Conservation (phyloP, 345 rosid genomes). For the Acer campestre region DNA sequence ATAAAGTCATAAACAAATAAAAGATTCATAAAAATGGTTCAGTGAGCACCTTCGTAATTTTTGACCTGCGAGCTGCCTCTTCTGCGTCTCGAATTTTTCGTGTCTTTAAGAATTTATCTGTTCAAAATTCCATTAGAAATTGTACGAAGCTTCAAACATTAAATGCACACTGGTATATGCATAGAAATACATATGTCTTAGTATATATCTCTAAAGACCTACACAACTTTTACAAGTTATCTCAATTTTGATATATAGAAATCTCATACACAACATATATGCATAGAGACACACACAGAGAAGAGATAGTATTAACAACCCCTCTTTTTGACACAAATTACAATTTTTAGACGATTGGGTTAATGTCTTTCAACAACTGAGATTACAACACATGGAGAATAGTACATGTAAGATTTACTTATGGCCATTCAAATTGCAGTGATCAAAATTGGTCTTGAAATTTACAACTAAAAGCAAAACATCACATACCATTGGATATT, state of each 20-base stretch:
- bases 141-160: not conserved
- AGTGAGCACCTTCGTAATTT: conserved; percentile 63
- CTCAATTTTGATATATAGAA: not conserved
- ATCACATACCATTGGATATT: not conserved
- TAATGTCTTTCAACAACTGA: not conserved
- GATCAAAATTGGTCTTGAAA: not conserved
- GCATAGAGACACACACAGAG: not conserved
- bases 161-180: not conserved
- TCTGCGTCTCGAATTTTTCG: conserved; percentile 84
- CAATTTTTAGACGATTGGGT: not conserved
- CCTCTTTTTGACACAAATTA: not conserved
- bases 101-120: conserved; percentile 83
- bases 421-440: not conserved
- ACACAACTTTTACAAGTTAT: too few relatives aligned
- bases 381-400: not conserved
- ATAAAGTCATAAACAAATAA: conserved; percentile 8
- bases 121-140: conserved; percentile 9
- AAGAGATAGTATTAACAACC: not conserved
- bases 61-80: conserved; percentile 76
- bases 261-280: not conserved
- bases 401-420: not conserved
- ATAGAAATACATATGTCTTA: not conserved
- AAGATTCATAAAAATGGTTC: not conserved
- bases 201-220: not conserved
- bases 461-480: not conserved